Percentiles rank a stretch among this genome's conserved stretches.
These are phyloP conservation scores for Pseudozyma sp. DNA, from an alignment of 1,284 basidiomycete genomes.

Conservation along the genomic window DNA sequence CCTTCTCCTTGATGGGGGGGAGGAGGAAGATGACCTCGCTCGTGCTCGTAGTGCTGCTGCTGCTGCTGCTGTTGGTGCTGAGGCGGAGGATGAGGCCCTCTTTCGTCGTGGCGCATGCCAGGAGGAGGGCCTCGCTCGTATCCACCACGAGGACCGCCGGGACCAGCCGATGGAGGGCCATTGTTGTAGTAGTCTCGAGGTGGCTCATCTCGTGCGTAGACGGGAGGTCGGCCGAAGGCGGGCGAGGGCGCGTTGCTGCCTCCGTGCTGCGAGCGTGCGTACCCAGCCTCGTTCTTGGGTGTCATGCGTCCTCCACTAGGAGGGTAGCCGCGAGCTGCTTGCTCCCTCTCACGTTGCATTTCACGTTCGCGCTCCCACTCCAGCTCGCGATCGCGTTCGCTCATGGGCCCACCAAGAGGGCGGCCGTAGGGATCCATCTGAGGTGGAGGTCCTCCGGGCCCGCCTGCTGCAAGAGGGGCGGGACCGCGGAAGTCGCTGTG, in stretches of 20 bases:
- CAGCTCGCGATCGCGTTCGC: conserved; percentile 51
- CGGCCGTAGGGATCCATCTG: conserved; percentile 50
- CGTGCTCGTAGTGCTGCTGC: conserved; percentile 22
- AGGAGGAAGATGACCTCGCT: conserved; percentile 31
- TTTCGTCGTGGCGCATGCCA: conserved; percentile 37
- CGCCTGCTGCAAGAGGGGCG: conserved; percentile 27
- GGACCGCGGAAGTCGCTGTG: conserved; percentile 42
- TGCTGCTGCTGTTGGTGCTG: conserved; percentile 29
- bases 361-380: conserved; percentile 52
- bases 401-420: conserved; percentile 36
- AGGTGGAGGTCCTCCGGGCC: conserved; percentile 35
- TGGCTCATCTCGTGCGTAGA: conserved; percentile 43
- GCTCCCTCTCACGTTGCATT: conserved; percentile 36
- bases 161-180: conserved; percentile 19
- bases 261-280: conserved; percentile 46
- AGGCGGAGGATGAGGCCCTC: conserved; percentile 34
- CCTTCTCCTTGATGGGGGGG: conserved; percentile 22
- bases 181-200: conserved; percentile 46
- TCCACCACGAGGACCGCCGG: conserved; percentile 32
- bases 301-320: conserved; percentile 43
- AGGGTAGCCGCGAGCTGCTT: conserved; percentile 39
- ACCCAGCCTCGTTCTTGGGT: conserved; percentile 47
- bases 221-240: conserved; percentile 44
- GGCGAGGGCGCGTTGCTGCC: conserved; percentile 53
- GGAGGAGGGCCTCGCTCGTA: conserved; percentile 45